These are phyloP conservation scores for Dioszegia hungarica DNA, from an alignment of 768 basidiomycete genomes.

Conservation along the genomic window DNA sequence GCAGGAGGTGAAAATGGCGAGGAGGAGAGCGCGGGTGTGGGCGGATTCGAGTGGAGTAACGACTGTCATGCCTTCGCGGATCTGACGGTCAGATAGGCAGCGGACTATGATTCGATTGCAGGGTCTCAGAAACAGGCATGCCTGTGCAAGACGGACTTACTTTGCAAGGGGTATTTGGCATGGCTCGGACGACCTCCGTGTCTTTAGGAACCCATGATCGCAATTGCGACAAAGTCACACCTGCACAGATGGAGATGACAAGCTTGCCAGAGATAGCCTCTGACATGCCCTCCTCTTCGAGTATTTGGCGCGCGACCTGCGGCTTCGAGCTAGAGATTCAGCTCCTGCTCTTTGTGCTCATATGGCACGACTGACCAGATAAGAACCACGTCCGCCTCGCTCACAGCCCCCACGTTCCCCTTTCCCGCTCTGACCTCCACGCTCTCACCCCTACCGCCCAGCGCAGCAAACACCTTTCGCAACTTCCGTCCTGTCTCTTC, in stretches of 20 bases:
- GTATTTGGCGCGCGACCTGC: slow-evolving; percentile 70
- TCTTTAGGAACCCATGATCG: slow-evolving; percentile 64
- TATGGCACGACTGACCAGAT: slow-evolving; percentile 71
- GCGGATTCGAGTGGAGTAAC: slow-evolving; percentile 66
- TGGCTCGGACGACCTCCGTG: slow-evolving; percentile 87
- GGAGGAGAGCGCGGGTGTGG: slow-evolving; percentile 67
- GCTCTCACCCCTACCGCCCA: slow-evolving; percentile 60
- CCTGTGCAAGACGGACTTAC: slow-evolving; percentile 52
- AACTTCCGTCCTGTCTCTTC: slow-evolving; percentile 69
- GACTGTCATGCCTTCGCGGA: slow-evolving; percentile 98
- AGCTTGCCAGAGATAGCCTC: slow-evolving; percentile 85
- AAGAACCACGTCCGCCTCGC: slow-evolving; percentile 74
- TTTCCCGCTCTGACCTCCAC: slow-evolving; percentile 64
- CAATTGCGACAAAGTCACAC: slow-evolving; percentile 81
- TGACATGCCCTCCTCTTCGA: slow-evolving; percentile 67
- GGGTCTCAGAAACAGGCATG: background rate
- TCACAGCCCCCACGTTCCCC: slow-evolving; percentile 65
- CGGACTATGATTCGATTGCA: background rate
- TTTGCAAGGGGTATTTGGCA: slow-evolving; percentile 98
- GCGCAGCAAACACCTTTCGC: slow-evolving; percentile 57
- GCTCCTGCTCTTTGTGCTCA: background rate
- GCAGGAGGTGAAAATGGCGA: slow-evolving; percentile 94
- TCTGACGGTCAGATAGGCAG: slow-evolving; percentile 54
- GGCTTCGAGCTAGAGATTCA: slow-evolving; percentile 79
- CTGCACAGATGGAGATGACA: slow-evolving; percentile 95